Evolutionary conservation across 495 filamentous ascomycete species (phyloP).

Genomic region (Hypoxylon intermedium): DNA sequence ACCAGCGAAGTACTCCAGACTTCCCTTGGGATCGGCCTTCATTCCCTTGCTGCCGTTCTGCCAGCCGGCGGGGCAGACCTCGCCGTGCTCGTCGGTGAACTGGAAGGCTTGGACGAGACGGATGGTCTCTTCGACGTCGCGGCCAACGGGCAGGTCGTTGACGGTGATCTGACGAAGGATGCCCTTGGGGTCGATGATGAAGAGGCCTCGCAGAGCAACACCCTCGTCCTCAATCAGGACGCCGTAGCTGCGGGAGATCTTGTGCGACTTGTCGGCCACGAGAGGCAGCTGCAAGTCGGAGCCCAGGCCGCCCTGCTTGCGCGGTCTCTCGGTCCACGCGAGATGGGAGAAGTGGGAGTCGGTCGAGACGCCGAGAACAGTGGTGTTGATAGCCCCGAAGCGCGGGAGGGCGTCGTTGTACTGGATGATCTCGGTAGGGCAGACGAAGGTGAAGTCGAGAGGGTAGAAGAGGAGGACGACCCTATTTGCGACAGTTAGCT

Average conservation of each 20-base stretch:
- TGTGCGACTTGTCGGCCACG: slow-evolving; percentile 63
- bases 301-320: slow-evolving; percentile 63
- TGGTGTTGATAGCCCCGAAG: slow-evolving; percentile 42
- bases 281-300: slow-evolving; percentile 60
- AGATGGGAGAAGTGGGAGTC: slow-evolving; percentile 61
- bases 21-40: slow-evolving; percentile 58
- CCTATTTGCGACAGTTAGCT: slow-evolving; percentile 21
- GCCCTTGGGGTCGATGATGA: slow-evolving; percentile 66
- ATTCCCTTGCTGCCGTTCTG: slow-evolving; percentile 60
- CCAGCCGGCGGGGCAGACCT: slow-evolving; percentile 66
- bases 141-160: slow-evolving; percentile 66
- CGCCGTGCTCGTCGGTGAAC: slow-evolving; percentile 67
- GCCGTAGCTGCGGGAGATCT: slow-evolving; percentile 61
- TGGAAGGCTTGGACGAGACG: slow-evolving; percentile 66
- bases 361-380: slow-evolving; percentile 43
- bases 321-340: slow-evolving; percentile 59
- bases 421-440: slow-evolving; percentile 60
- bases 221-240: slow-evolving; percentile 66
- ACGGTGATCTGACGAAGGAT: slow-evolving; percentile 64
- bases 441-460: slow-evolving; percentile 56
- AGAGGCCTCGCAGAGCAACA: slow-evolving; percentile 63
- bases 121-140: slow-evolving; percentile 64
- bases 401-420: slow-evolving; percentile 48
- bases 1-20: slow-evolving; percentile 53
- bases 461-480: slow-evolving; percentile 46